These are phyloP conservation scores for Colletotrichum sp. DNA, from an alignment of 2,329 filamentous ascomycete genomes.

Conservation along the genomic window DNA sequence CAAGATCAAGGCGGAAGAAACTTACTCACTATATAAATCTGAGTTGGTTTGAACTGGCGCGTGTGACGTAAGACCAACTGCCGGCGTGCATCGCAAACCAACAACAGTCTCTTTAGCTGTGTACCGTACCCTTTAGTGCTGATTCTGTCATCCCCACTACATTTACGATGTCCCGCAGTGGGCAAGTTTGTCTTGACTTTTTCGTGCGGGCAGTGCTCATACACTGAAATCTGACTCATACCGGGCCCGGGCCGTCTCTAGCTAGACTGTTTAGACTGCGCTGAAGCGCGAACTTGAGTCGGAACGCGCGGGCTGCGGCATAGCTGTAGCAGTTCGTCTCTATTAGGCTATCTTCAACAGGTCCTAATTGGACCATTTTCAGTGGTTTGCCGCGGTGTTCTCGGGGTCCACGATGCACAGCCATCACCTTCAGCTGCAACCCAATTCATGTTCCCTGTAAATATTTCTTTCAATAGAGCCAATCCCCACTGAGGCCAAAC, in stretches of 20 bases:
- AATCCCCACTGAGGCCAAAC: background rate
- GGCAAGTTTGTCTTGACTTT: background rate
- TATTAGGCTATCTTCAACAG: background rate
- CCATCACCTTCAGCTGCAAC: background rate
- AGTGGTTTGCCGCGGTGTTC: background rate
- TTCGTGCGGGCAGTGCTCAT: background rate
- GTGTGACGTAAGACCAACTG: background rate
- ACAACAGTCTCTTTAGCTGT: background rate
- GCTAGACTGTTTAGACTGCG: background rate
- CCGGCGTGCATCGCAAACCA: background rate
- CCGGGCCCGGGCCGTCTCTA: background rate
- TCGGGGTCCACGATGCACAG: background rate
- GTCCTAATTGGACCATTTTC: background rate
- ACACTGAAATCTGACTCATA: background rate
- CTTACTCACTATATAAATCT: background rate
- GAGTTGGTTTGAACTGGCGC: background rate
- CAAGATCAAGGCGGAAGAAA: background rate
- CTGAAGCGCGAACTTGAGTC: background rate
- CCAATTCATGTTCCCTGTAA: background rate
- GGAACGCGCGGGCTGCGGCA: background rate
- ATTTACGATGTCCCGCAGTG: background rate
- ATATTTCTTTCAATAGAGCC: background rate
- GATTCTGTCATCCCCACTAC: background rate
- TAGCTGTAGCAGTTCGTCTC: background rate
- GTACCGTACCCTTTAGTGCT: background rate